Conservation (phyloP, 2,329 filamentous ascomycete genomes). For the Fusarium nodosum region DNA sequence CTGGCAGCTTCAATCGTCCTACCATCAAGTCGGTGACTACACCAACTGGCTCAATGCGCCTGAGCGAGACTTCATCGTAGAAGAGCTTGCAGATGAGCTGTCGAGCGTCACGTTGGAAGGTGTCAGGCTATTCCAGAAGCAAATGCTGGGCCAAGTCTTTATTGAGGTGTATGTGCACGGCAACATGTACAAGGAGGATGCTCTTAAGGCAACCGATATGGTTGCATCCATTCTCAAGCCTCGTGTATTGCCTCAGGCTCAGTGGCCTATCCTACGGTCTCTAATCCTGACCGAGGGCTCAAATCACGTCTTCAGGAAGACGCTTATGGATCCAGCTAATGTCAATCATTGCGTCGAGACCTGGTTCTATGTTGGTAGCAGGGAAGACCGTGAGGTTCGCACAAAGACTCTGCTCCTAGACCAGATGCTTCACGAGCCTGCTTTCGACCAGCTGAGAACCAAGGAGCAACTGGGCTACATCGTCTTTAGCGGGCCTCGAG, state of each 20-base stretch:
- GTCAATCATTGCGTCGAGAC: constrained; percentile 90
- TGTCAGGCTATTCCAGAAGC: constrained; percentile 81
- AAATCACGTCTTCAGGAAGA: constrained; percentile 86
- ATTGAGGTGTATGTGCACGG: constrained; percentile 91
- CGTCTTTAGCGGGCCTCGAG: constrained; percentile 84
- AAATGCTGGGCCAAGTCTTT: constrained; percentile 85
- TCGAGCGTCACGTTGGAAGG: constrained; percentile 80
- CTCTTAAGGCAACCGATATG: constrained; percentile 84
- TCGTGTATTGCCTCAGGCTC: constrained; percentile 77
- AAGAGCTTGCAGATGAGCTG: constrained; percentile 83
- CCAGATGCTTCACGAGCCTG: constrained; percentile 92
- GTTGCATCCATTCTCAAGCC: constrained; percentile 84
- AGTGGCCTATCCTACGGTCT: constrained; percentile 84
- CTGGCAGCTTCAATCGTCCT: constrained; percentile 89
- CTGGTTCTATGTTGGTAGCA: constrained; percentile 77
- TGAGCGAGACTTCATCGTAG: constrained; percentile 80
- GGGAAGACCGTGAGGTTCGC: constrained; percentile 75
- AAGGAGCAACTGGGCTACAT: constrained; percentile 99
- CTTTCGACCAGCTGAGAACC: constrained; percentile 93
- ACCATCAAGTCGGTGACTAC: constrained; percentile 87
- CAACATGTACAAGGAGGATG: constrained; percentile 95
- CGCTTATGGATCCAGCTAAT: constrained; percentile 86
- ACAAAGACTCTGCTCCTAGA: constrained; percentile 85
- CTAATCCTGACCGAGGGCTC: constrained; percentile 82
- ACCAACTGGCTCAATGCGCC: constrained; percentile 81